Evolutionary conservation across 257 asterid genomes (phyloP).

Genomic region (Anisodus tanguticus): DNA sequence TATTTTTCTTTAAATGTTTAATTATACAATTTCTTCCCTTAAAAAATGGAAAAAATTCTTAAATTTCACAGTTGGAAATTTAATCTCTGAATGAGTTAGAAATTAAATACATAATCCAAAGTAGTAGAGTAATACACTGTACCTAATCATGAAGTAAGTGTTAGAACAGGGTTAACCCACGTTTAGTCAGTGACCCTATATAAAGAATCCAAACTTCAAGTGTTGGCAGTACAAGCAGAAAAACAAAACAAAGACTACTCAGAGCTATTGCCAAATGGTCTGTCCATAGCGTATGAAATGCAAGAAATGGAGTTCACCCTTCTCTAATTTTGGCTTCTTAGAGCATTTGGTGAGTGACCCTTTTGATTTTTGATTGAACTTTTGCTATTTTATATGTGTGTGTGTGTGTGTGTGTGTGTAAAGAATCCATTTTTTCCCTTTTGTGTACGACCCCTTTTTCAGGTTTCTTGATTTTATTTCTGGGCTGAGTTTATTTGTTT

Average conservation of each 20-base stretch:
- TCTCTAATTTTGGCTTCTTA: background rate
- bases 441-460: background rate
- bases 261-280: background rate
- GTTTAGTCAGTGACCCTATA: constrained; percentile 23
- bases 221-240: background rate
- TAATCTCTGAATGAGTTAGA: background rate
- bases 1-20: background rate
- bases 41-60: background rate
- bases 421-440: background rate
- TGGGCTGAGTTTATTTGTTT: background rate
- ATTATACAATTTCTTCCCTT: no score
- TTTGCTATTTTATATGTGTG: background rate
- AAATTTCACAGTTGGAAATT: background rate
- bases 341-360: background rate
- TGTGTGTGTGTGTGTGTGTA: background rate
- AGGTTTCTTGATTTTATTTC: background rate
- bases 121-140: background rate
- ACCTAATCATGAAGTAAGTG: background rate
- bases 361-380: constrained; percentile 15
- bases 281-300: background rate
- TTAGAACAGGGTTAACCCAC: constrained; percentile 19
- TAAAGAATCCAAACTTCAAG: constrained; percentile 19
- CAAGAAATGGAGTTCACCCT: background rate
- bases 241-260: background rate
- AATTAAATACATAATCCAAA: background rate